Percentiles rank a stretch among this genome's conserved stretches.
phyloP scores from a whole-genome alignment of 2,329 filamentous ascomycete genomes.

The Diaporthe eres region DNA sequence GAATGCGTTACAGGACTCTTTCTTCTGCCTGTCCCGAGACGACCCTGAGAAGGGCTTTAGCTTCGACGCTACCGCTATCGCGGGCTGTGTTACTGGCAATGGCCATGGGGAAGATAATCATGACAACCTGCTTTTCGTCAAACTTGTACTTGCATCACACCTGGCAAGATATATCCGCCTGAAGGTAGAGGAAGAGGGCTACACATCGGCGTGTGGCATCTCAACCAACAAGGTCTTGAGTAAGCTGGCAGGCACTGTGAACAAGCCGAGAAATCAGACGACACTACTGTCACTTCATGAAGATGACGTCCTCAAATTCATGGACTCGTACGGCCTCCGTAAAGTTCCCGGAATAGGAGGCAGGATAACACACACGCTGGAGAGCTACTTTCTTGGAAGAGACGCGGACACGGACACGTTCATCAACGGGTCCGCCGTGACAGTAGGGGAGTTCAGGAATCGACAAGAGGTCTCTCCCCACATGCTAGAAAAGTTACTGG shows the following conservation, averaged over 20 bases:
- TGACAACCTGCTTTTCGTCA: constrained; percentile 60
- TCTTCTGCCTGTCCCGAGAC: constrained; percentile 81
- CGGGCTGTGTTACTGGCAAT: constrained; percentile 68
- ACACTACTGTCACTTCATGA: constrained; percentile 79
- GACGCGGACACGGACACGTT: constrained; percentile 53
- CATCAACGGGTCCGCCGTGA: constrained; percentile 63
- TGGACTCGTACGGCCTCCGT: constrained; percentile 82
- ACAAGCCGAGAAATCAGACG: constrained; percentile 92
- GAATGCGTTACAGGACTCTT: constrained; percentile 75
- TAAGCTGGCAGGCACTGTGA: constrained; percentile 85
- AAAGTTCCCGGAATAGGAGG: constrained; percentile 89
- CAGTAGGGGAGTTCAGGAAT: constrained; percentile 75
- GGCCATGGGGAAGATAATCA: background rate
- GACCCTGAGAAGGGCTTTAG: constrained; percentile 86
- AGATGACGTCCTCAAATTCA: constrained; percentile 72
- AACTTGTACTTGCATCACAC: constrained; percentile 84
- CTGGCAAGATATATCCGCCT: constrained; percentile 81
- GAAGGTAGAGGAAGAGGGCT: constrained; percentile 82
- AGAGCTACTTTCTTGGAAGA: constrained; percentile 65
- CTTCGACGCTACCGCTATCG: constrained; percentile 79
- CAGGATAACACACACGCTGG: constrained; percentile 73
- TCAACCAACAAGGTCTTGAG: constrained; percentile 89
- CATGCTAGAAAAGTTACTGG: constrained; percentile 77
- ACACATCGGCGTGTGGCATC: constrained; percentile 89
- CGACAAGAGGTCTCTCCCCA: constrained; percentile 74